Evolutionary conservation across 2,329 filamentous ascomycete genomes (phyloP).

Genomic region (Dactylonectria estremocensis): DNA sequence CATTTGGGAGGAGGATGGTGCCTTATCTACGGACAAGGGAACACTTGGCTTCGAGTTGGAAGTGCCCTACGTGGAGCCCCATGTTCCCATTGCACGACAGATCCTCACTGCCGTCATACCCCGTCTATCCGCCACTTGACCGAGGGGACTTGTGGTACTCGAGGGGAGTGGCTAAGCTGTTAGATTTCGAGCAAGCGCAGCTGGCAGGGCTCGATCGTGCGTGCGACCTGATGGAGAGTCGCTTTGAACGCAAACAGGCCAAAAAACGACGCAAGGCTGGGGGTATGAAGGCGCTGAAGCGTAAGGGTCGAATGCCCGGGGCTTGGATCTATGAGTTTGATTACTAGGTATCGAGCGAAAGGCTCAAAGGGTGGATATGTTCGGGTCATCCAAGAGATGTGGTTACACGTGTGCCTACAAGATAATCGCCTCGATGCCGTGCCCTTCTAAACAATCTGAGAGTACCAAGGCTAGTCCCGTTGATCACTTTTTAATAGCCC

Average conservation of each 20-base stretch:
- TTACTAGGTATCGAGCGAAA: too few species aligned
- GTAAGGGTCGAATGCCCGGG: not conserved
- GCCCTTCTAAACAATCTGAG: too few species aligned
- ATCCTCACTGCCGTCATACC: not conserved
- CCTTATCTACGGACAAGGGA: fast-evolving
- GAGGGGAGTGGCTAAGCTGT: too few species aligned
- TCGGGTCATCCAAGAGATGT: too few species aligned
- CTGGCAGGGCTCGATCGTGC: not conserved
- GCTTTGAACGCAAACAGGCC: conserved; percentile 19
- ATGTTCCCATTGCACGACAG: too few species aligned
- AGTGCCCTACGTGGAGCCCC: not conserved
- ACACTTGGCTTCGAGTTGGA: conserved; percentile 1
- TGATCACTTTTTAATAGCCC: too few species aligned
- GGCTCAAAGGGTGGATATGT: too few species aligned
- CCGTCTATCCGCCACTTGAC: not conserved
- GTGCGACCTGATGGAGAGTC: not conserved
- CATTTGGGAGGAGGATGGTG: not conserved
- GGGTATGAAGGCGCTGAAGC: not conserved
- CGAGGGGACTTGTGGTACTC: not conserved
- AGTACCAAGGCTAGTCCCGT: too few species aligned
- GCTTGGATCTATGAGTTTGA: conserved; percentile 12
- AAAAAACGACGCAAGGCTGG: not conserved
- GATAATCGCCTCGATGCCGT: too few species aligned
- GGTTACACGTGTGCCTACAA: too few species aligned
- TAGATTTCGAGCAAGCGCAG: too few species aligned